Evolutionary conservation across 2,329 filamentous ascomycete species (phyloP).

Genomic region (Fusarium poae): DNA sequence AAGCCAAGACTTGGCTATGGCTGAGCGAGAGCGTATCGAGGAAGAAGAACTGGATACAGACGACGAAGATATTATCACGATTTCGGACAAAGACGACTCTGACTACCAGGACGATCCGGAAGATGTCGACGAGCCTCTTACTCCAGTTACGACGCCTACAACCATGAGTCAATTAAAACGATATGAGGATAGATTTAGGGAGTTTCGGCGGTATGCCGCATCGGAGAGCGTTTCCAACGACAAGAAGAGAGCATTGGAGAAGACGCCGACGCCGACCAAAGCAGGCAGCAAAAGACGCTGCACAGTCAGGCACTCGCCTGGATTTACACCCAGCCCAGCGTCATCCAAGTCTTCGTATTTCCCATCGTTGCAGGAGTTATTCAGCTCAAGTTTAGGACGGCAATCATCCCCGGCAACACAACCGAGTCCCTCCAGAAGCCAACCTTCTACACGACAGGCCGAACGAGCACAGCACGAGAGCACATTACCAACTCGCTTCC

Average conservation of each 20-base stretch:
- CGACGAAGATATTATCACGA: neutral
- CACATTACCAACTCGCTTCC: neutral
- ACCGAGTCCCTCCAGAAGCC: neutral
- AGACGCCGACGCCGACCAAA: neutral
- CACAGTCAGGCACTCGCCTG: neutral
- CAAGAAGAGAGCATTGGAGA: neutral
- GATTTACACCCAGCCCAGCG: rapidly evolving
- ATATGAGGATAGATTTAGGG: neutral
- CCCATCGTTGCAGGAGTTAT: neutral
- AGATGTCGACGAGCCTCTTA: neutral
- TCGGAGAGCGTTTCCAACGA: rapidly evolving
- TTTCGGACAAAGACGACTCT: neutral
- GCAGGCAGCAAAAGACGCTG: rapidly evolving
- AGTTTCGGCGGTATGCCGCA: rapidly evolving
- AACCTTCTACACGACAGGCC: neutral
- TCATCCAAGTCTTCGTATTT: neutral
- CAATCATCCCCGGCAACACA: neutral
- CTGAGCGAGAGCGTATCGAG: neutral
- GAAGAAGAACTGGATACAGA: neutral
- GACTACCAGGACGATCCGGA: neutral
- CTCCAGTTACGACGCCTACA: neutral
- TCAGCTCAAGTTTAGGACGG: neutral
- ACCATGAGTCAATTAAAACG: rapidly evolving
- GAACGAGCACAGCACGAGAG: neutral
- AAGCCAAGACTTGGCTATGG: too few relatives aligned